Evolutionary conservation across 306 rosid species (phyloP).

Genomic region (Benincasa hispida): DNA sequence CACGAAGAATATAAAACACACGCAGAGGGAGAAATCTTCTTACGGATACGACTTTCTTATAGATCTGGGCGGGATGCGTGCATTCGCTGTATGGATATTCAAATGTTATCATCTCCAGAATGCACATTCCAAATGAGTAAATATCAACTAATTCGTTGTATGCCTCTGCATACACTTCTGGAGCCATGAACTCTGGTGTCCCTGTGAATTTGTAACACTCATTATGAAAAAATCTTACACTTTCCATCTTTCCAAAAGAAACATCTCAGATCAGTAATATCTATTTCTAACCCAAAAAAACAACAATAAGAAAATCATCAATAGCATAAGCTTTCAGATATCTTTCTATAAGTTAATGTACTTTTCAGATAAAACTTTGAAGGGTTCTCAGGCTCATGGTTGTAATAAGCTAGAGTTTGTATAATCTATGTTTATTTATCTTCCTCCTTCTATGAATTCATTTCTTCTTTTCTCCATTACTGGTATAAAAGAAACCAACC

Average conservation of each 20-base stretch:
- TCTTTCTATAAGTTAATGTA: neutral
- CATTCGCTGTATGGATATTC: slow-evolving; percentile 98
- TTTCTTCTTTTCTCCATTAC: neutral
- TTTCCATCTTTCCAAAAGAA: neutral
- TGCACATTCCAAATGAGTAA: slow-evolving; percentile 93
- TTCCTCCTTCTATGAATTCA: neutral
- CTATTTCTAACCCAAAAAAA: neutral
- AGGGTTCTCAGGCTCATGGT: neutral
- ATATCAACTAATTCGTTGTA: slow-evolving; percentile 89
- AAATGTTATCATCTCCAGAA: slow-evolving; percentile 87
- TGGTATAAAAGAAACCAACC: neutral
- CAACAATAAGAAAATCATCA: neutral
- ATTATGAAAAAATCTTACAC: neutral
- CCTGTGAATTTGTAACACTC: slow-evolving; percentile 28
- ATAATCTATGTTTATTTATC: neutral
- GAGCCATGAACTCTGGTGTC: slow-evolving; percentile 99
- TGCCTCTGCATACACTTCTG: slow-evolving; percentile 86
- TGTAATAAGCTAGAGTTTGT: neutral
- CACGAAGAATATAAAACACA: neutral
- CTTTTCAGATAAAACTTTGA: neutral
- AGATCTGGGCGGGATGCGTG: slow-evolving; percentile 88
- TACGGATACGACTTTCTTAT: slow-evolving; percentile 94
- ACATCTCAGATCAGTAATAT: neutral
- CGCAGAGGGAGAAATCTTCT: slow-evolving; percentile 20
- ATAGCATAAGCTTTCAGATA: neutral